Conservation (phyloP, 148 eudicot genomes). For the Oxyria digyna region DNA sequence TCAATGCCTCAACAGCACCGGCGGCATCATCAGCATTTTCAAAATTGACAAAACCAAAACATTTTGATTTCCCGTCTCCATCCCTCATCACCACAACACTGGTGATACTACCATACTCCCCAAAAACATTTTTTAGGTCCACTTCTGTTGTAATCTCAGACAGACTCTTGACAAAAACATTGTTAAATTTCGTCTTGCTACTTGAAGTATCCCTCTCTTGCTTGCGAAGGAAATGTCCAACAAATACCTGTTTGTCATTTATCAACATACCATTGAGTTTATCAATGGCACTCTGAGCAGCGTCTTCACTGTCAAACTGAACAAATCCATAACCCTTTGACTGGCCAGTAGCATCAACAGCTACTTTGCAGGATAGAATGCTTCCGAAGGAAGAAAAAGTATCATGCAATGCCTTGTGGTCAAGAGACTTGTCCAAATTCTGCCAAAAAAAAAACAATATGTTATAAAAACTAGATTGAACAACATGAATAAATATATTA, state of each 20-base stretch:
- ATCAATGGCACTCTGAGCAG: constrained; percentile 50
- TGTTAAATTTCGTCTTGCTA: constrained; percentile 36
- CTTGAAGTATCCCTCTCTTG: constrained; percentile 41
- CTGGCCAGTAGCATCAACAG: constrained; percentile 49
- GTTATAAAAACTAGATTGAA: neutral
- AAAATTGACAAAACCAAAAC: constrained; percentile 57
- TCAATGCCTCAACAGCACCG: constrained; percentile 56
- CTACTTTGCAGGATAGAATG: constrained; percentile 64
- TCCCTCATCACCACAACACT: constrained; percentile 63
- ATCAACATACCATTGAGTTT: constrained; percentile 51
- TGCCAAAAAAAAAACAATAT: no score
- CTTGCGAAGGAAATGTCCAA: constrained; percentile 58
- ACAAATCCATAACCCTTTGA: constrained; percentile 68
- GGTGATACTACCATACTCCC: constrained; percentile 45
- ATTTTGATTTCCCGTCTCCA: constrained; percentile 52
- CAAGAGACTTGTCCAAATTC: constrained; percentile 59
- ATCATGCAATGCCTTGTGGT: constrained; percentile 54
- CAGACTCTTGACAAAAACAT: constrained; percentile 47
- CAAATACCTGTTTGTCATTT: constrained; percentile 60
- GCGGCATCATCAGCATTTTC: constrained; percentile 68
- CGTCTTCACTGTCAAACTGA: constrained; percentile 46
- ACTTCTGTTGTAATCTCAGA: constrained; percentile 43
- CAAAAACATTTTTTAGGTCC: constrained; percentile 33
- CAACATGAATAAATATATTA: neutral
- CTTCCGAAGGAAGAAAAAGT: constrained; percentile 54